Base-by-base conservation (phyloP, 1,139 yeast species). In the Williopsis jadinii region DNA sequence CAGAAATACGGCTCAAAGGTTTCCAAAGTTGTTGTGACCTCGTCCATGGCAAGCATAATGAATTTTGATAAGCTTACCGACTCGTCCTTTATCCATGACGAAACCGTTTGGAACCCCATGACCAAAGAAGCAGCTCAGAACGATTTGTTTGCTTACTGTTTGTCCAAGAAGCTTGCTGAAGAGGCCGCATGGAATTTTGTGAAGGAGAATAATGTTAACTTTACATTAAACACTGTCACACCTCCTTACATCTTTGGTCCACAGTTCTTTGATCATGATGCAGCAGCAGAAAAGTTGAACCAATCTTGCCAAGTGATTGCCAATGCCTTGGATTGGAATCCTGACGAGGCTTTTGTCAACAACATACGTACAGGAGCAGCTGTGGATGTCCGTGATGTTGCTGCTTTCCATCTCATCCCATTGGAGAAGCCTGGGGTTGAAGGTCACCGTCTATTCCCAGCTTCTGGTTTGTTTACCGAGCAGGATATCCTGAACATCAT, bases 121-220 rank as follows among this genome's bases (percentile, higher is more conserved):
- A 63, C 67, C 19, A 62, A 66, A 65, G 66, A 66, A 15, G 53
- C 62, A 30, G 60, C 63, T n/a, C 51, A 55, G 34, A 38, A 46
- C 14, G 42, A 39, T 15, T 8, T 43, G 41, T 58, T 54, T 42
- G 80, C 71, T 8, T 76, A 75, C 56, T 41, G 61, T 46, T 75
- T 69, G 1, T 73, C 80, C 8, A 77, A 77, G 58, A 69, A 63
- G 29, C 63, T 67, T 41, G 77, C 80, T 14, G 82, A 76, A 56
- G 55, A 57, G 43, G 74, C 75, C 2, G 81, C 77, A 2, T 75
- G 84, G 80, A 70, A 73, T 5, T 76, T 70, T 48, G 55, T 69
- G 28, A 54, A 61, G 42, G 54, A 45, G 11, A 50, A 59, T 32
- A 57, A 62, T 4, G 69, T 71, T 6, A 59, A 58, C 15, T 76